These are phyloP conservation scores for Pseudocercospora fijiensis DNA, from an alignment of 2,329 filamentous ascomycete species.

Conservation along the genomic window DNA sequence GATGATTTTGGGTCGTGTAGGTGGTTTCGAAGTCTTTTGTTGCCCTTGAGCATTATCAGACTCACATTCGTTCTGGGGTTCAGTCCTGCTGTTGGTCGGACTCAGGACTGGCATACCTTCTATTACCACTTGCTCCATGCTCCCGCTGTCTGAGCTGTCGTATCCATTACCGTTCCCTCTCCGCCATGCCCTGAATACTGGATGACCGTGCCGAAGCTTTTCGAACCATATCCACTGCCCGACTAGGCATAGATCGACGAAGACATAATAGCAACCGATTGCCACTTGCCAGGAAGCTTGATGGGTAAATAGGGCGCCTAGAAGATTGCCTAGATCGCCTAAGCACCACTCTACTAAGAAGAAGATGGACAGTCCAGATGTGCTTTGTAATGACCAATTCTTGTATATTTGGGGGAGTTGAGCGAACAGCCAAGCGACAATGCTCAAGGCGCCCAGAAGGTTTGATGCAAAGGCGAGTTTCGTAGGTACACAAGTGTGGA, in stretches of 20 bases:
- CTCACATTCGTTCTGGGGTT: background rate
- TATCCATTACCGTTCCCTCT: conserved; percentile 17
- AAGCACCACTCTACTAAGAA: conserved; percentile 67
- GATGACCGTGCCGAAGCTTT: conserved; percentile 52
- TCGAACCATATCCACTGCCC: conserved; percentile 67
- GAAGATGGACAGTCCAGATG: conserved; percentile 63
- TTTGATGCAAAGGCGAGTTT: conserved; percentile 63
- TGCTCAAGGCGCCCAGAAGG: conserved; percentile 60
- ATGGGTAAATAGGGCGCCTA: conserved; percentile 62
- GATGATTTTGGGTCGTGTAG: conserved; percentile 31
- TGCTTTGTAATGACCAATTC: conserved; percentile 63
- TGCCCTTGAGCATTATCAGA: conserved; percentile 18
- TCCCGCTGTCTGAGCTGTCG: conserved; percentile 22
- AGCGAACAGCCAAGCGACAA: conserved; percentile 67
- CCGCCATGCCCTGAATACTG: conserved; percentile 42
- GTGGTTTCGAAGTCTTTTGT: conserved; percentile 13
- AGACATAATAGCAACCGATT: conserved; percentile 64
- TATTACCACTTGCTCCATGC: conserved; percentile 35
- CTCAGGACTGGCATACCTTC: conserved; percentile 34
- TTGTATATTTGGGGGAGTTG: conserved; percentile 69
- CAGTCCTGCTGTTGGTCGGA: conserved; percentile 11
- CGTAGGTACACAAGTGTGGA: conserved; percentile 64
- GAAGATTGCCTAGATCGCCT: conserved; percentile 62
- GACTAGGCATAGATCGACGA: conserved; percentile 62
- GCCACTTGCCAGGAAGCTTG: conserved; percentile 67